phyloP scores from a whole-genome alignment of 306 rosid species.

The Ceratonia siliqua region DNA sequence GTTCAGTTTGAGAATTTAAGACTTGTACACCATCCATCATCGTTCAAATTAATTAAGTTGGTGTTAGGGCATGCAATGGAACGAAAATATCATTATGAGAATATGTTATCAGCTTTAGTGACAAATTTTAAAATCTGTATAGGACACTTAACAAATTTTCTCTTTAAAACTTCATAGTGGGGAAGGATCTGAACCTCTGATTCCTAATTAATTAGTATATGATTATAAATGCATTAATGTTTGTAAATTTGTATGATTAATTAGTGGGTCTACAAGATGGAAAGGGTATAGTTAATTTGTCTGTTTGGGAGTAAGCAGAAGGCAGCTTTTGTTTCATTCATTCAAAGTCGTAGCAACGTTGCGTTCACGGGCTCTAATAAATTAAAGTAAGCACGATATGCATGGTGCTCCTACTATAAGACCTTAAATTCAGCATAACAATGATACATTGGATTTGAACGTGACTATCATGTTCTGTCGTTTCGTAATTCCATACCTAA shows the following conservation, averaged over 20 bases:
- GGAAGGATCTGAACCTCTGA: neutral
- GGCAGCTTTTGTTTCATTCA: conserved; percentile 12
- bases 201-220: neutral
- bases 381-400: neutral
- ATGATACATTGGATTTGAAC: neutral
- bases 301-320: conserved; percentile 17
- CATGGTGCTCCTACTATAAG: too few species aligned
- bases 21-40: neutral
- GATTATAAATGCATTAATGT: neutral
- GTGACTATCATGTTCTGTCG: conserved; percentile 18
- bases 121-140: neutral
- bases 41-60: neutral
- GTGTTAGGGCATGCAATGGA: neutral
- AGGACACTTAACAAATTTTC: too few species aligned
- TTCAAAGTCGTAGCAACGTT: conserved; percentile 25
- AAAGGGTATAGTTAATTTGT: neutral
- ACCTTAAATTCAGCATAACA: conserved; percentile 25
- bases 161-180: too few species aligned
- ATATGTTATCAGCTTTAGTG: neutral
- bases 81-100: neutral
- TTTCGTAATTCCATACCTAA: neutral
- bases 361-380: conserved; percentile 40
- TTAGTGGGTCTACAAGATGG: neutral
- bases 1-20: neutral
- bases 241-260: neutral